A percentile compares a stretch with the other conserved stretches of the same genome.
These are phyloP conservation scores for Westerdykella ornata DNA, from an alignment of 2,329 filamentous ascomycete species.

Conservation along the genomic window DNA sequence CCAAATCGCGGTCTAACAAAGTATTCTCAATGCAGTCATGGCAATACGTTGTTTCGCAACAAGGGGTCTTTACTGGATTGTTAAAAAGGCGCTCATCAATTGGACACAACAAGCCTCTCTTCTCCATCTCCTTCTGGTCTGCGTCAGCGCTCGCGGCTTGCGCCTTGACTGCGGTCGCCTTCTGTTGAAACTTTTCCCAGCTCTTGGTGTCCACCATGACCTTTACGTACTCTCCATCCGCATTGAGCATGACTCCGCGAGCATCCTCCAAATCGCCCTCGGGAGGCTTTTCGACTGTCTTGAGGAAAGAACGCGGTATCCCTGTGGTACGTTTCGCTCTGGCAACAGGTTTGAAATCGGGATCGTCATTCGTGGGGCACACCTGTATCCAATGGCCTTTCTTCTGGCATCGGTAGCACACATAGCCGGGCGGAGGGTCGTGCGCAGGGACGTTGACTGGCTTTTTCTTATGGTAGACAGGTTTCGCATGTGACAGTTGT, in stretches of 20 bases:
- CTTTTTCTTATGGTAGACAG: slow-evolving; percentile 48
- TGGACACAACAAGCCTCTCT: slow-evolving; percentile 82
- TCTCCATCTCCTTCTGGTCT: slow-evolving; percentile 79
- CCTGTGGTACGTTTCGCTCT: slow-evolving; percentile 94
- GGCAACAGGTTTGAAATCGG: slow-evolving; percentile 87
- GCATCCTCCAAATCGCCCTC: slow-evolving; percentile 75
- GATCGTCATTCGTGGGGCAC: slow-evolving; percentile 97
- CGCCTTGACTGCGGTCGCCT: slow-evolving; percentile 77
- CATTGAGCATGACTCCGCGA: slow-evolving; percentile 93
- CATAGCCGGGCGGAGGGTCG: slow-evolving; percentile 85
- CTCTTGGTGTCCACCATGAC: slow-evolving; percentile 90
- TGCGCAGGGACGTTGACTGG: slow-evolving; percentile 78
- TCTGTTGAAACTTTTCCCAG: slow-evolving; percentile 96
- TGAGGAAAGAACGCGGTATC: slow-evolving; percentile 90
- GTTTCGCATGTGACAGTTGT: slow-evolving; percentile 67
- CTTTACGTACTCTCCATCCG: slow-evolving; percentile 94
- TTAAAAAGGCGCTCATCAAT: slow-evolving; percentile 98
- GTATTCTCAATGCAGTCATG: slow-evolving; percentile 99
- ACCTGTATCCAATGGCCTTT: slow-evolving; percentile 99
- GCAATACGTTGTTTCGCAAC: slow-evolving; percentile 97
- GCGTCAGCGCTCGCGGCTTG: slow-evolving; percentile 70
- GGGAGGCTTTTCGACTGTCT: slow-evolving; percentile 87
- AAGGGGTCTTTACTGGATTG: slow-evolving; percentile 98
- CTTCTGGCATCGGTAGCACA: slow-evolving; percentile 92
- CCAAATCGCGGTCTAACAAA: slow-evolving; percentile 95